phyloP scores from a whole-genome alignment of 2,329 filamentous ascomycete genomes.

The Epichloe amarillans region DNA sequence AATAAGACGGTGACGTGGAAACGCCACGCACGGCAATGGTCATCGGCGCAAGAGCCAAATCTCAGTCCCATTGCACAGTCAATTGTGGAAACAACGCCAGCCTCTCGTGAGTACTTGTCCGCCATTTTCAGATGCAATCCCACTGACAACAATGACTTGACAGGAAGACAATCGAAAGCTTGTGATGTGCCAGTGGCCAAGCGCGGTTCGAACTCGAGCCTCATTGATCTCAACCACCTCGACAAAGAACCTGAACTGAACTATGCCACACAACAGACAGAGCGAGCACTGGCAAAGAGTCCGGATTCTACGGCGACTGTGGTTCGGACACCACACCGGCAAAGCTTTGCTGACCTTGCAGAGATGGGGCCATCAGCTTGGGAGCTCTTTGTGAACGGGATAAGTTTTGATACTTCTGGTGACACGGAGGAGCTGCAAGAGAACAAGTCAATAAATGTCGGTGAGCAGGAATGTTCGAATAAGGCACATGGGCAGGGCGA shows the following conservation, averaged over 20 bases:
- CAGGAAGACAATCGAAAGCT: slow-evolving; percentile 2
- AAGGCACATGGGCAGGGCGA: neutral
- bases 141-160: neutral
- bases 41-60: slow-evolving; percentile 34
- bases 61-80: slow-evolving; percentile 37
- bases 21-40: slow-evolving; percentile 34
- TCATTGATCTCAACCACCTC: neutral
- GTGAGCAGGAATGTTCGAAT: neutral
- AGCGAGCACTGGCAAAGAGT: neutral
- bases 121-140: neutral
- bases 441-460: neutral
- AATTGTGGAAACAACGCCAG: slow-evolving; percentile 12
- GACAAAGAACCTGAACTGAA: neutral
- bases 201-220: neutral
- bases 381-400: slow-evolving; percentile 21
- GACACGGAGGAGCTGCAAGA: neutral
- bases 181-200: neutral
- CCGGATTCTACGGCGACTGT: slow-evolving; percentile 25
- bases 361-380: slow-evolving; percentile 10
- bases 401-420: slow-evolving; percentile 14
- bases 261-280: neutral
- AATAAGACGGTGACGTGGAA: slow-evolving; percentile 29
- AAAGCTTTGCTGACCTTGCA: slow-evolving; percentile 12
- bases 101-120: slow-evolving; percentile 12
- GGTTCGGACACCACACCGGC: slow-evolving; percentile 20